Conservation (phyloP, 1,284 basidiomycete genomes). For the Anthracocystis panici-leucophaei region DNA sequence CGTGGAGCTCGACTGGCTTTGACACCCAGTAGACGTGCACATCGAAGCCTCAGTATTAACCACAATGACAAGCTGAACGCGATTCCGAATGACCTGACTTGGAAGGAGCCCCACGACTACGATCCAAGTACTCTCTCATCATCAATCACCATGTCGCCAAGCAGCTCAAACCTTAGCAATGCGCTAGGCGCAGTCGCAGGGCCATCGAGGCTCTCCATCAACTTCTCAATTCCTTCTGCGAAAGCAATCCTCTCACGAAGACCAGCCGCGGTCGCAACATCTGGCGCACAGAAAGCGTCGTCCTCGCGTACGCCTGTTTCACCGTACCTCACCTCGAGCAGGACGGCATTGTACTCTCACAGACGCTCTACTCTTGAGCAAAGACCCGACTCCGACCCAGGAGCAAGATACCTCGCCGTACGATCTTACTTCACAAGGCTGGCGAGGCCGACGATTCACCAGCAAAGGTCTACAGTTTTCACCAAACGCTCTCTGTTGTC, state of each 20-base stretch:
- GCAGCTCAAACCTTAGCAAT: slow-evolving; percentile 1
- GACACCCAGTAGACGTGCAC: background rate
- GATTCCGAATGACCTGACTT: background rate
- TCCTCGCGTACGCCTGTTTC: background rate
- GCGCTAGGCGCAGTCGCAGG: background rate
- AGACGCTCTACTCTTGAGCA: too few relatives aligned
- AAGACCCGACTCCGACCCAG: background rate
- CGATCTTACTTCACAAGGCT: slow-evolving; percentile 28
- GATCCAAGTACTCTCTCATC: background rate
- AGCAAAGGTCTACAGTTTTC: background rate
- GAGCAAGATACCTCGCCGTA: slow-evolving; percentile 26
- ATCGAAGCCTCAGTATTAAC: background rate
- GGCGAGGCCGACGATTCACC: background rate
- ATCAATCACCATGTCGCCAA: slow-evolving; percentile 19
- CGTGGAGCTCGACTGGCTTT: background rate
- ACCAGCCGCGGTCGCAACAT: background rate
- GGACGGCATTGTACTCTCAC: background rate
- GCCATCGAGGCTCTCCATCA: background rate
- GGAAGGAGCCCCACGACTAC: background rate
- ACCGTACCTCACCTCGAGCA: background rate
- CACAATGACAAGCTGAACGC: background rate
- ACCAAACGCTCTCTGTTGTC: background rate
- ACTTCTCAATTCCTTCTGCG: background rate
- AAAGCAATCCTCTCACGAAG: background rate
- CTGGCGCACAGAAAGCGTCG: background rate